Base-by-base conservation (phyloP, 768 basidiomycete species). In the Phylloporus rhodoxanthus region DNA sequence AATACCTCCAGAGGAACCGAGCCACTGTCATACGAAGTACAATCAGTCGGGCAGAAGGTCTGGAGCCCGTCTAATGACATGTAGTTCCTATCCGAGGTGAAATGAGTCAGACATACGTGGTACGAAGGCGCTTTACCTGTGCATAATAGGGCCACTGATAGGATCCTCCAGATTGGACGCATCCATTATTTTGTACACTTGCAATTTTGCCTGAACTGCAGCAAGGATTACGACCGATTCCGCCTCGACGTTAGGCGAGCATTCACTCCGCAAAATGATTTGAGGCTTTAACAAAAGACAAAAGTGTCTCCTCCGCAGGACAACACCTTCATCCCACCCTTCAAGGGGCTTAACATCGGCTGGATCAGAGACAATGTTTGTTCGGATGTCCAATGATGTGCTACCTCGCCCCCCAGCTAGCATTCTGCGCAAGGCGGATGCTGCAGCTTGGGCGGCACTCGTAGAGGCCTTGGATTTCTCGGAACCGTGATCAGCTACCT, bases 261-360 rank as follows among this genome's bases (percentile, higher is more conserved):
- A 63, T 15, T 72, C 64, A 52, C 82, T 87, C 17, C 79, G 75
- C 23, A 96, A 70, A 9, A 91, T 81, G 45, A 98, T 79, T 62
- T 98, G 94, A 11, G 94, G 92, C 59, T 93, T 93, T 51, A 95
- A 70, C 29, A 97, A 75, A n/a, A 92, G 74, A 61, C 88, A 87
- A 64, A 87, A 86, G 61, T 92, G 81, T 36, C 82, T 81, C 57
- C 86, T 86, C 45, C 72, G 70, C 26, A 86, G 71, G 25, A 82
- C 77, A 41, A 88, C 81, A 1, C 82, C 84, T 30, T 85, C 80
- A 23, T 75, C 75, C 85, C 86, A 89, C 13, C 87, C 87, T 37
- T 77, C 72, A 46, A 88, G 63, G 10, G 87, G 85, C 46, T 85
- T 78, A 10, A 77, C 64, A 23, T 67, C 65, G 19, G 70, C 69